phyloP scores from a whole-genome alignment of 805 yeast species.

The Blastobotrys mokoenaii region DNA sequence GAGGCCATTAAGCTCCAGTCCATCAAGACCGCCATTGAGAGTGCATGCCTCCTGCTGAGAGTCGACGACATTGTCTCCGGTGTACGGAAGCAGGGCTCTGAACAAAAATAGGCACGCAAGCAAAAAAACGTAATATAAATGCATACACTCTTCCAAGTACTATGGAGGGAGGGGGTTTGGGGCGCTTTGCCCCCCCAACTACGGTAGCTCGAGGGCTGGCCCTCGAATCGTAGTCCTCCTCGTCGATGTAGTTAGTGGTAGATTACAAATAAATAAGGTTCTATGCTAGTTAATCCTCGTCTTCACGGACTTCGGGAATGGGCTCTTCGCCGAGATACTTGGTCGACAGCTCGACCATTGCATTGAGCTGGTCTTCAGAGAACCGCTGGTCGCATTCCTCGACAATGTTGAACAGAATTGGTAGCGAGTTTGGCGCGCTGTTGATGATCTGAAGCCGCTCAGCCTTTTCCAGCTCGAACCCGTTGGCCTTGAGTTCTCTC shows the following conservation, averaged over 20 bases:
- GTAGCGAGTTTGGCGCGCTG: conserved; percentile 70
- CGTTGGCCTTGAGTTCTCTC: conserved; percentile 32
- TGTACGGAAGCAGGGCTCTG: conserved; percentile 48
- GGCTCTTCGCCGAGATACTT: conserved; percentile 30
- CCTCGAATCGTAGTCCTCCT: too few relatives aligned
- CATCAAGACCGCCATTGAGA: conserved; percentile 94
- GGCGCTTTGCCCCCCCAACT: too few relatives aligned
- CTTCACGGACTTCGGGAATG: conserved; percentile 15
- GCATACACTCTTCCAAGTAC: too few relatives aligned
- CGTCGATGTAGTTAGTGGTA: too few relatives aligned
- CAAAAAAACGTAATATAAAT: too few relatives aligned
- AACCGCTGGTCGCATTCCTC: conserved; percentile 92
- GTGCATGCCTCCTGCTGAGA: conserved; percentile 87
- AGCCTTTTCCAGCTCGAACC: conserved; percentile 60
- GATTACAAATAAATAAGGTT: too few relatives aligned
- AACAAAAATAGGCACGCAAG: conserved; percentile 5
- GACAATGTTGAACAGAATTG: conserved; percentile 65
- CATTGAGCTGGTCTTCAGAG: conserved; percentile 53
- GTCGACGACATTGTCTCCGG: conserved; percentile 98
- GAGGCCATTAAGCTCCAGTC: conserved; percentile 96
- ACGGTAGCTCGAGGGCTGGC: not conserved
- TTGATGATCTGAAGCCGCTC: conserved; percentile 82
- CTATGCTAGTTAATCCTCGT: not conserved
- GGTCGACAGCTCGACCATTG: conserved; percentile 48
- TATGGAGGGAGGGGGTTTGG: too few relatives aligned